Conservation (phyloP, 2,329 filamentous ascomycete species). For the Aspergillus piperis region DNA sequence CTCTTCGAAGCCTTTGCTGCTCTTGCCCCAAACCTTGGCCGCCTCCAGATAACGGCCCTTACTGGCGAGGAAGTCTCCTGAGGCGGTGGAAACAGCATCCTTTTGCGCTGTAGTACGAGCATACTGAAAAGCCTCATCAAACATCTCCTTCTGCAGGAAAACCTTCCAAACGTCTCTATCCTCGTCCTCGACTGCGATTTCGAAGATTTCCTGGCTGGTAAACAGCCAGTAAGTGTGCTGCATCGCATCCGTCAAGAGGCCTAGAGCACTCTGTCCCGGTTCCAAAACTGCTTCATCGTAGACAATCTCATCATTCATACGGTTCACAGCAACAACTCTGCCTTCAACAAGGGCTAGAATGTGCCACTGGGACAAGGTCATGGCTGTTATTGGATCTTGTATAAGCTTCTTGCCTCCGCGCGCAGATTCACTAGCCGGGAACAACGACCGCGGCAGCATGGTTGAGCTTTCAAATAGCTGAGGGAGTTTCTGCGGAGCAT, state of each 20-base stretch:
- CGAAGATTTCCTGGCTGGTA: conserved; percentile 85
- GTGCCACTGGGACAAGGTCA: conserved; percentile 92
- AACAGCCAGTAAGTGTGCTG: conserved; percentile 99
- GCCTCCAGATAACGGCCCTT: conserved; percentile 84
- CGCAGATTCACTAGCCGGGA: conserved; percentile 67
- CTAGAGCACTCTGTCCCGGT: conserved; percentile 75
- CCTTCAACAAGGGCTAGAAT: conserved; percentile 80
- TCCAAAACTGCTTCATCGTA: conserved; percentile 87
- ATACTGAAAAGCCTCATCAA: conserved; percentile 83
- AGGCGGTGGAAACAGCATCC: conserved; percentile 87
- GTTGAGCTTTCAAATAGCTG: conserved; percentile 78
- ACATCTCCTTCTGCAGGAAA: conserved; percentile 82
- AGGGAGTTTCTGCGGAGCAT: conserved; percentile 66
- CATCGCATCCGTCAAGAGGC: conserved; percentile 82
- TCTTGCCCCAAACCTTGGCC: conserved; percentile 86
- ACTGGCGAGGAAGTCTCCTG: conserved; percentile 80
- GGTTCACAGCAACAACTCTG: conserved; percentile 80
- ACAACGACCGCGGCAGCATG: conserved; percentile 71
- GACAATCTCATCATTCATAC: conserved; percentile 79
- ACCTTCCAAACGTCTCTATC: conserved; percentile 93
- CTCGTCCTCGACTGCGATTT: conserved; percentile 88
- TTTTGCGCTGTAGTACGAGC: conserved; percentile 78
- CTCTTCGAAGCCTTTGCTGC: conserved; percentile 95
- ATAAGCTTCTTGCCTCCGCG: conserved; percentile 65
- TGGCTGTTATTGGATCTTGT: conserved; percentile 73